These are phyloP conservation scores for Malassezia pachydermatis DNA, from an alignment of 1,284 basidiomycete species.

Conservation along the genomic window DNA sequence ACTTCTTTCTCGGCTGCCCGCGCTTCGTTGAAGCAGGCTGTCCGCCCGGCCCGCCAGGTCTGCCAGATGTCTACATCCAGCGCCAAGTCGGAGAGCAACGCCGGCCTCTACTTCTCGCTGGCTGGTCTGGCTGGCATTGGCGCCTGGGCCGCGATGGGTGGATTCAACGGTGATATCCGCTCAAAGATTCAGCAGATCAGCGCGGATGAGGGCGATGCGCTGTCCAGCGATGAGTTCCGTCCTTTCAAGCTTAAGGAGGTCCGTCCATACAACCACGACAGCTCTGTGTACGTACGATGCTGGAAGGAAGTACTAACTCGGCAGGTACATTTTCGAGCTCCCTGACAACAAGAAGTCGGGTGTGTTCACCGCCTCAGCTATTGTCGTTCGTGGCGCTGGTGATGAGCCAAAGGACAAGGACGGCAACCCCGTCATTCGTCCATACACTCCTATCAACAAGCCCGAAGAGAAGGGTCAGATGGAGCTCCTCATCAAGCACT, in stretches of 20 bases:
- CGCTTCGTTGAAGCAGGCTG: conserved; percentile 1
- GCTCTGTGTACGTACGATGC: conserved; percentile 53
- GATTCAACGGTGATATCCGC: conserved; percentile 30
- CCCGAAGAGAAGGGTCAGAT: conserved; percentile 37
- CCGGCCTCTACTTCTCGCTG: conserved; percentile 33
- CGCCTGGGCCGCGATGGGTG: conserved; percentile 38
- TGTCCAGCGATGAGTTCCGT: conserved; percentile 57
- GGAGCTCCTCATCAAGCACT: conserved; percentile 67
- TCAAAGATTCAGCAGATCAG: conserved; percentile 24
- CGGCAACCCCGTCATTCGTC: conserved; percentile 75
- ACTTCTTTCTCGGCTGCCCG: background rate
- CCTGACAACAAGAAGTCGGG: conserved; percentile 69
- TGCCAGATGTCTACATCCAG: conserved; percentile 1
- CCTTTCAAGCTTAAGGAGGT: conserved; percentile 75
- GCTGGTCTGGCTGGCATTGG: conserved; percentile 43
- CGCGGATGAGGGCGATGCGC: conserved; percentile 20
- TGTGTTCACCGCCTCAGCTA: conserved; percentile 59
- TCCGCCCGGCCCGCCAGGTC: background rate
- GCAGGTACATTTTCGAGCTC: conserved; percentile 71
- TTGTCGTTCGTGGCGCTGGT: conserved; percentile 52
- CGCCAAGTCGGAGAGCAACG: conserved; percentile 23
- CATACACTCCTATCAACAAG: conserved; percentile 48
- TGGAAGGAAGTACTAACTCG: background rate
- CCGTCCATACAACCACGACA: conserved; percentile 85
- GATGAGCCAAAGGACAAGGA: conserved; percentile 58